A percentile compares a stretch with the other conserved stretches of the same genome.
Evolutionary conservation across 495 filamentous ascomycete species (phyloP).

Genomic region (Penicillium egyptiacum): DNA sequence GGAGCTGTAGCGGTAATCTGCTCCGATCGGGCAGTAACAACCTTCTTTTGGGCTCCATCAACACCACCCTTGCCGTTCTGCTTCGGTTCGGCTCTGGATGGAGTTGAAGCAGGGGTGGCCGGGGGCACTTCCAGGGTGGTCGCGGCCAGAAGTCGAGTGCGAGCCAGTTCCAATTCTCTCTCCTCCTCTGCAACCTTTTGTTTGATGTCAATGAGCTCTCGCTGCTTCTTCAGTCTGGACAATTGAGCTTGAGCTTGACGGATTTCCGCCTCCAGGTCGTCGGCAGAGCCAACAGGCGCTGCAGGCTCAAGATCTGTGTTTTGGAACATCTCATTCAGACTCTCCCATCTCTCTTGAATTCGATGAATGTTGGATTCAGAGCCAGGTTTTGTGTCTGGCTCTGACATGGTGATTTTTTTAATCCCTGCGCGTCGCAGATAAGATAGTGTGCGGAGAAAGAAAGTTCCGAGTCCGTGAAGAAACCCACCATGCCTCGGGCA

Average conservation of each 20-base stretch:
- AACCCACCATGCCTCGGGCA: neutral
- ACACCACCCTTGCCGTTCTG: neutral
- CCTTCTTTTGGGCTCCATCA: conserved; percentile 2
- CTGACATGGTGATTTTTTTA: conserved; percentile 8
- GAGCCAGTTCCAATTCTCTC: conserved; percentile 3
- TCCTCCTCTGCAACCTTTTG: conserved; percentile 13
- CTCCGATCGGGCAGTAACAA: neutral
- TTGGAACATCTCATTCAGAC: conserved; percentile 1
- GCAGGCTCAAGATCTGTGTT: neutral
- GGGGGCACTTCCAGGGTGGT: neutral
- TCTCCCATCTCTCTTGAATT: conserved; percentile 3
- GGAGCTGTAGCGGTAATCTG: neutral
- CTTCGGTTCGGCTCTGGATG: neutral
- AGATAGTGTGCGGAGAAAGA: conserved; percentile 4
- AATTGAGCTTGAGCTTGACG: conserved; percentile 11
- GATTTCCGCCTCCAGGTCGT: conserved; percentile 9
- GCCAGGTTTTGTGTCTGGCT: neutral
- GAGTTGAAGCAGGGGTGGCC: neutral
- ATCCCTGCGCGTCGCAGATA: neutral
- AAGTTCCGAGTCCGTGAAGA: conserved; percentile 9
- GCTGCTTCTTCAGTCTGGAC: conserved; percentile 7
- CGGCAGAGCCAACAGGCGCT: neutral
- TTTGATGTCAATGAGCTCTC: conserved; percentile 13
- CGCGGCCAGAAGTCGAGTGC: neutral
- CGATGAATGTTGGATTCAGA: neutral